Conservation (phyloP, 179 eudicot species). For the Gypsophila paniculata region DNA sequence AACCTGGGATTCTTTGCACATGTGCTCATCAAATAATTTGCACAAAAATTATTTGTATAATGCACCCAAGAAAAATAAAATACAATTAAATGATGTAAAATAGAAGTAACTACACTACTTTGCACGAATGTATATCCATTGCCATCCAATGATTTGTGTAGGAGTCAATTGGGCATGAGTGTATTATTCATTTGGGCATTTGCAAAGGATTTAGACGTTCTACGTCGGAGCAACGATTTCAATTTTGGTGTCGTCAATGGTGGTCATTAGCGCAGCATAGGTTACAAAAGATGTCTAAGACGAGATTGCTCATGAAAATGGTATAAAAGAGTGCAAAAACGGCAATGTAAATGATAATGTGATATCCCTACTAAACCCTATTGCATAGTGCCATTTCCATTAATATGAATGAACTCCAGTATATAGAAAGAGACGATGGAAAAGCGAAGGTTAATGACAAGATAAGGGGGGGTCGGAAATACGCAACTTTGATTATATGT, state of each 20-base stretch:
- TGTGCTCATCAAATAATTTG: constrained; percentile 9
- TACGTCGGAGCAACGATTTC: not conserved
- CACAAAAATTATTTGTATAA: not conserved
- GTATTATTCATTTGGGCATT: not conserved
- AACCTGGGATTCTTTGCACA: constrained; percentile 29
- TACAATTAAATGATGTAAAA: not conserved
- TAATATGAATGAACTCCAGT: not conserved
- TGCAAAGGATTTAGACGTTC: not conserved
- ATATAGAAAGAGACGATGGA: no score
- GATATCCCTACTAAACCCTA: not conserved
- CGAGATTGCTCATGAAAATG: no score
- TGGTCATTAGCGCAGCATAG: not conserved
- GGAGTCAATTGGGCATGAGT: not conserved
- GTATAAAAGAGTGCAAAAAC: no score
- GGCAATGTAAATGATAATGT: not conserved
- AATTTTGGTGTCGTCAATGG: not conserved
- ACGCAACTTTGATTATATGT: no score
- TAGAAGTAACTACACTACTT: not conserved
- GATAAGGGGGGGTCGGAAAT: no score
- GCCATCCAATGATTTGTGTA: not conserved
- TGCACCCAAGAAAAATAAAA: not conserved
- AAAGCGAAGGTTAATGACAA: no score
- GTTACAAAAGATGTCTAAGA: no score
- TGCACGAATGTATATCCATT: constrained; percentile 6
- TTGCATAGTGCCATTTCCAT: not conserved